phyloP scores from a whole-genome alignment of 1,284 basidiomycete species.

The Ustilago vetiveriae region DNA sequence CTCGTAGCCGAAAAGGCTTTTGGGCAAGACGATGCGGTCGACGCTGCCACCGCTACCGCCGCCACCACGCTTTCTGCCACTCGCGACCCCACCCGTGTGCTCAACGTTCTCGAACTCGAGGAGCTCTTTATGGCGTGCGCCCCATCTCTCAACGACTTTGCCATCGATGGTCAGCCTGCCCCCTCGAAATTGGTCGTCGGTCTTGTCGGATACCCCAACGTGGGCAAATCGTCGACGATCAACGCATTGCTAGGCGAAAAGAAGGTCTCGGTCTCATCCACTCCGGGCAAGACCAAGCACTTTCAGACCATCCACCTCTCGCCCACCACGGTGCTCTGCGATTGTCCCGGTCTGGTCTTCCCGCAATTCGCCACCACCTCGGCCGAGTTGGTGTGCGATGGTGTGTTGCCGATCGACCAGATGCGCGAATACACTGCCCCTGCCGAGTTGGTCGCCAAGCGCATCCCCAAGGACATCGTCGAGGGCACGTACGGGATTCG shows the following conservation, averaged over 20 bases:
- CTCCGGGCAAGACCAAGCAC: conserved; percentile 90
- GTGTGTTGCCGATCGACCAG: conserved; percentile 97
- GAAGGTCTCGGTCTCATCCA: conserved; percentile 66
- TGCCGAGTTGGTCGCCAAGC: conserved; percentile 78
- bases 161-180: conserved; percentile 36
- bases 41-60: conserved; percentile 66
- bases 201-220: conserved; percentile 75
- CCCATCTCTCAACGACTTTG: conserved; percentile 76
- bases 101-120: conserved; percentile 90
- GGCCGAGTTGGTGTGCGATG: conserved; percentile 94
- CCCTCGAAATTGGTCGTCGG: conserved; percentile 73
- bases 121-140: conserved; percentile 81
- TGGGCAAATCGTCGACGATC: conserved; percentile 67
- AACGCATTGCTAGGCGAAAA: conserved; percentile 66
- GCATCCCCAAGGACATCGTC: conserved; percentile 85
- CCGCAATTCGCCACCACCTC: conserved; percentile 80
- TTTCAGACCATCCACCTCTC: conserved; percentile 97
- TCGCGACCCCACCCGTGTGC: conserved; percentile 79
- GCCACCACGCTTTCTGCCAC: conserved; percentile 32
- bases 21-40: conserved; percentile 32
- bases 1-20: conserved; percentile 35
- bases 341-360: conserved; percentile 98
- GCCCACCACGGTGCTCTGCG: conserved; percentile 87
- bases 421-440: conserved; percentile 94
- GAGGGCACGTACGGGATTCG: conserved; percentile 88